A percentile compares a stretch with the other conserved stretches of the same genome.
phyloP scores from a whole-genome alignment of 768 basidiomycete genomes.

The Auricularia heimuer region DNA sequence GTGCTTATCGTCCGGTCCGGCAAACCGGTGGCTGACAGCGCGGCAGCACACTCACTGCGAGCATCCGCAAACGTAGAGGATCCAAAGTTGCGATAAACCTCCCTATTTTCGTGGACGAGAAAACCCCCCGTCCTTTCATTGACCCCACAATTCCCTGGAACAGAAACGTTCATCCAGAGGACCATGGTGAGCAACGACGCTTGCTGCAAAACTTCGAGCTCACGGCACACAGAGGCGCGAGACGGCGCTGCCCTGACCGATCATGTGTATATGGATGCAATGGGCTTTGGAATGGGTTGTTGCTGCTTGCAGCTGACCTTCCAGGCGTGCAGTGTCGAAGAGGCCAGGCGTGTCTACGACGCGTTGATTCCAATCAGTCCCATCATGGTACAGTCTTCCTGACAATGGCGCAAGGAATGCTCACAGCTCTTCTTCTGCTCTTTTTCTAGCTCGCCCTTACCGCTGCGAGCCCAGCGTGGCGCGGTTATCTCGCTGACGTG shows the following conservation, averaged over 20 bases:
- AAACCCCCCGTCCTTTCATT: slow-evolving; percentile 81
- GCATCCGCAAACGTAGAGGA: slow-evolving; percentile 82
- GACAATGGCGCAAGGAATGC: neutral
- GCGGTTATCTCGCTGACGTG: slow-evolving; percentile 91
- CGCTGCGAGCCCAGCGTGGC: slow-evolving; percentile 89
- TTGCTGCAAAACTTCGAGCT: neutral
- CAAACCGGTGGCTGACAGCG: neutral
- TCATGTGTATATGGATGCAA: slow-evolving; percentile 97
- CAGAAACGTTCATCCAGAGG: slow-evolving; percentile 73
- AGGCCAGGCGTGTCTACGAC: slow-evolving; percentile 91
- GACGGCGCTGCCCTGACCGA: slow-evolving; percentile 78
- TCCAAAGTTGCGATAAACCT: slow-evolving; percentile 94
- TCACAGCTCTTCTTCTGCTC: neutral
- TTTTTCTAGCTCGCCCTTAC: slow-evolving; percentile 72
- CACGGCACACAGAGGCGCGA: slow-evolving; percentile 58
- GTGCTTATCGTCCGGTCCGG: slow-evolving; percentile 25
- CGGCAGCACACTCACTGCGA: slow-evolving; percentile 87
- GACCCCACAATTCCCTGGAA: slow-evolving; percentile 90
- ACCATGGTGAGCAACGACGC: slow-evolving; percentile 47
- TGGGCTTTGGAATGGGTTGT: slow-evolving; percentile 99
- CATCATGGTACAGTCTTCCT: slow-evolving; percentile 57
- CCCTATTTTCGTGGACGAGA: slow-evolving; percentile 80
- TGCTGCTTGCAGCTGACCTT: slow-evolving; percentile 97
- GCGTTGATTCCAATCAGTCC: slow-evolving; percentile 92
- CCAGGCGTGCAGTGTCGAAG: slow-evolving; percentile 88